A percentile compares a stretch with the other conserved stretches of the same genome.
These are phyloP conservation scores for Vigna radiata DNA, from an alignment of 306 rosid species.

Conservation along the genomic window DNA sequence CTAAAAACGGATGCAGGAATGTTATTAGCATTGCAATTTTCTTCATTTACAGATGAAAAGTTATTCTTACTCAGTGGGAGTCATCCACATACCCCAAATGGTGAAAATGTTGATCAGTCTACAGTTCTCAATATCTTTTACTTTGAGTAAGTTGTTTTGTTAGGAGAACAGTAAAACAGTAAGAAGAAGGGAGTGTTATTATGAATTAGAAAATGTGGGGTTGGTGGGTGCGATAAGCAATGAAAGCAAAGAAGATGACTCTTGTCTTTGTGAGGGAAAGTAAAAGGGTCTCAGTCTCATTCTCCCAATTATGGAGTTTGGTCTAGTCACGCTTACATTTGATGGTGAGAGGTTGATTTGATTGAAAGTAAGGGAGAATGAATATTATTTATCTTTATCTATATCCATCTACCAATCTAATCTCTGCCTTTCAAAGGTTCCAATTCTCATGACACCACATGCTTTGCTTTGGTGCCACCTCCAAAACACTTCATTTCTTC, in stretches of 20 bases:
- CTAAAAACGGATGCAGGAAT: conserved; percentile 3
- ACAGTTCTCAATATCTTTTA: conserved; percentile 18
- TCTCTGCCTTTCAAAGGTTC: conserved; percentile 46
- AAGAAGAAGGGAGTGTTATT: background rate
- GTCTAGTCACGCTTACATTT: conserved; percentile 62
- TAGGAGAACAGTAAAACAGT: too few species aligned
- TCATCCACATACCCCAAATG: background rate
- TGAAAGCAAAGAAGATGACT: conserved; percentile 28
- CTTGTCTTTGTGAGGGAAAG: conserved; percentile 31
- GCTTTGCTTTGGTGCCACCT: conserved; percentile 31
- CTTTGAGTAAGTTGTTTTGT: background rate
- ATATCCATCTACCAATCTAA: conserved; percentile 47
- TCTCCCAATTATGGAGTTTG: conserved; percentile 47
- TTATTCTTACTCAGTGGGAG: background rate
- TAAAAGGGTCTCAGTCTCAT: conserved; percentile 24
- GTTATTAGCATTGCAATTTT: conserved; percentile 20
- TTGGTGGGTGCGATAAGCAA: conserved; percentile 41
- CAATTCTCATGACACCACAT: conserved; percentile 54
- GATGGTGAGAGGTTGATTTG: conserved; percentile 56
- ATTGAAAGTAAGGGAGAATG: conserved; percentile 47
- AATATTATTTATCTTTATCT: conserved; percentile 43
- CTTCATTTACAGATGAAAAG: background rate
- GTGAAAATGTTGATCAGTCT: background rate
- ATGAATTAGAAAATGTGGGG: conserved; percentile 5
- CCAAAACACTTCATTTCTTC: conserved; percentile 12